A percentile compares a stretch with the other conserved stretches of the same genome.
These are phyloP conservation scores for Neurospora hispaniola DNA, from an alignment of 495 filamentous ascomycete genomes.

Conservation along the genomic window DNA sequence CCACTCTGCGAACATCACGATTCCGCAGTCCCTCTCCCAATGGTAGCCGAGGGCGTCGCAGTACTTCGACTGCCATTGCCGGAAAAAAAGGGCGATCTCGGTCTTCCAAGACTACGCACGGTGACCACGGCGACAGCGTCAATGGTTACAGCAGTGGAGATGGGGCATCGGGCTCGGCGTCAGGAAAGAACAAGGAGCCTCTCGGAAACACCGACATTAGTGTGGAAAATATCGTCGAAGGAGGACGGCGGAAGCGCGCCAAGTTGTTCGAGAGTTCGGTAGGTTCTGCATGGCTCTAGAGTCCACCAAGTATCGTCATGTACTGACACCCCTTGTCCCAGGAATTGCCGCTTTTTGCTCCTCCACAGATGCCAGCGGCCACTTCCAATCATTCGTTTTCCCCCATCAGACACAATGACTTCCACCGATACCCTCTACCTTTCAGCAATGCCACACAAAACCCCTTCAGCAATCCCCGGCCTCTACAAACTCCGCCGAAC, in stretches of 20 bases:
- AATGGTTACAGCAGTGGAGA: constrained; percentile 76
- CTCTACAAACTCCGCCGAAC: constrained; percentile 69
- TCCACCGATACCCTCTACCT: constrained; percentile 48
- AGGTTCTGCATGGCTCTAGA: constrained; percentile 29
- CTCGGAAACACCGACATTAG: constrained; percentile 94
- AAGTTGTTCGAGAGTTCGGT: constrained; percentile 92
- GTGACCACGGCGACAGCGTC: constrained; percentile 52
- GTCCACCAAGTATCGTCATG: neutral
- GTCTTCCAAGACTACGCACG: constrained; percentile 61
- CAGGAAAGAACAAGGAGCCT: constrained; percentile 66
- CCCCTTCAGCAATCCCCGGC: constrained; percentile 58
- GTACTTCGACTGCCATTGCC: constrained; percentile 49
- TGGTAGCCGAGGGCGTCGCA: constrained; percentile 60
- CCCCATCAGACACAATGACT: constrained; percentile 63
- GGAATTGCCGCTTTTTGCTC: constrained; percentile 92
- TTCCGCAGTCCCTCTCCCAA: constrained; percentile 76
- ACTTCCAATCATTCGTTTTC: constrained; percentile 88
- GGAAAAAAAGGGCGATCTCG: constrained; percentile 57
- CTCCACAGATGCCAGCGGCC: constrained; percentile 80
- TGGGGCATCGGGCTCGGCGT: constrained; percentile 59
- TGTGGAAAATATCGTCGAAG: constrained; percentile 94
- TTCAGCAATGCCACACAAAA: constrained; percentile 63
- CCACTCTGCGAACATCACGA: constrained; percentile 54
- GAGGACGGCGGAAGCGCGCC: constrained; percentile 85
- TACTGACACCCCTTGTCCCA: constrained; percentile 27